Evolutionary conservation across 768 basidiomycete species (phyloP), one percentile per base, ranked within the genome.

Genomic region (Cantharellus anzutake): DNA sequence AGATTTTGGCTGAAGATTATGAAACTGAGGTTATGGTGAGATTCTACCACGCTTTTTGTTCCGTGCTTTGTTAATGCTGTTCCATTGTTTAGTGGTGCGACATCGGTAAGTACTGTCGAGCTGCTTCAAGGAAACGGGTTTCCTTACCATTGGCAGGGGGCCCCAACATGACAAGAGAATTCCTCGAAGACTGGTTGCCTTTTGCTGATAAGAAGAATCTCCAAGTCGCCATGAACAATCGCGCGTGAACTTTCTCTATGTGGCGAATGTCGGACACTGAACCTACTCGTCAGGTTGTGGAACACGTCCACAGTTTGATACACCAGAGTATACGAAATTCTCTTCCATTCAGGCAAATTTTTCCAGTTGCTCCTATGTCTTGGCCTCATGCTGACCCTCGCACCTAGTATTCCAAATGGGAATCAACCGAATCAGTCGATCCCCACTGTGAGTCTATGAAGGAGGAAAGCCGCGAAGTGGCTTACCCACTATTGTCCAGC

Each of bases 1-100:
- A 73, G 3, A 73, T 73, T 14, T 69, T 80, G 5, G 74, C 73
- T 0, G 63, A 69, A n/a, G 71, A 70, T 20, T 78, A 78, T 42
- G 77, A 71, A 41, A 72, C 73, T 2, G 77, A 80, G 62, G 78
- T 81, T 59, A 80, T 80, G 77, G 76, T 76, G 57, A 4, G 71
- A 29, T 29, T 29, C 20, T 64, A 4, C 5, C 42, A 2, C 51
- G 11, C 2, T 40, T 29, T 11, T 37, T 37, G 7, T 55, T 55
- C 7, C 35, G 11, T 7, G 52, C 11, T 55, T 7, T 57, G 41
- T 41, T 57, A 40, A 57, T 42, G 61, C 14, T 37, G 52, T 66
- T 20, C 71, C 2, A 64, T 63, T 41, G 55, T 58, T 29, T 62
- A 76, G 74, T 79, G 79, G 79, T 80, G 79, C 42, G 78, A 80